Base-by-base conservation (phyloP, 257 asterid species). In the Salvia hispanica region DNA sequence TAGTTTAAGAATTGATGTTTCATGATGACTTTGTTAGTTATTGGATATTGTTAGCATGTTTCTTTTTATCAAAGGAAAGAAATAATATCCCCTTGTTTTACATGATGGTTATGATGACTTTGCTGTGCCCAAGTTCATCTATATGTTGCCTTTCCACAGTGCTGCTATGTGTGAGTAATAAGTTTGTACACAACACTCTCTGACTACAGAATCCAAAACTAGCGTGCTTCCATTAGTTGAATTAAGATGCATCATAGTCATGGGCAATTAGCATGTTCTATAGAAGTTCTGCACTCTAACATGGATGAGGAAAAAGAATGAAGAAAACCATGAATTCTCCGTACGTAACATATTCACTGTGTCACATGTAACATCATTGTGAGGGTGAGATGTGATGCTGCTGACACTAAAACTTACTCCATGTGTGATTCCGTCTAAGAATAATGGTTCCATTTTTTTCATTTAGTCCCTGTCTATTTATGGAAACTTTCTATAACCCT, bases 1-100 rank as follows among this genome's bases (percentile, higher is more conserved):
- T 44, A 69, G 31, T 14, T 55, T 40, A 11, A 69, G 54, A 52
- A 53, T 15, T 42, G 58, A 62, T 15, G 37, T 71, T 48, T 52
- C 48, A 62, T 9, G 47, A 42, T 40, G 54, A 37, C 70, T 53
- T 46, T 70, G 39, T 43, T 62, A 16, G 31, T 10, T 62, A 42
- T 15, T 33, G 51, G 11, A 40, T 42, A 50, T 52, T 50, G 39
- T 59, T 50, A 9, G 55, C 62, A 50, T 39, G 6, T 8, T 11
- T 12, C 4, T 4, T 5, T 5, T 0, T 10, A 4, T 39, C 8
- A 6, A 5, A 5, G 31, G 31, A 25, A 25, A 25, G 31, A 25
- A 25, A 33, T 31, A 44, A 25, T 6, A 31, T 12, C 12, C 34
- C 59, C 28, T 28, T 54, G 40, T 53, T 28, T 57, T 45, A 21